phyloP scores from a whole-genome alignment of 1,139 yeast species.

The Kodamaea ohmeri region DNA sequence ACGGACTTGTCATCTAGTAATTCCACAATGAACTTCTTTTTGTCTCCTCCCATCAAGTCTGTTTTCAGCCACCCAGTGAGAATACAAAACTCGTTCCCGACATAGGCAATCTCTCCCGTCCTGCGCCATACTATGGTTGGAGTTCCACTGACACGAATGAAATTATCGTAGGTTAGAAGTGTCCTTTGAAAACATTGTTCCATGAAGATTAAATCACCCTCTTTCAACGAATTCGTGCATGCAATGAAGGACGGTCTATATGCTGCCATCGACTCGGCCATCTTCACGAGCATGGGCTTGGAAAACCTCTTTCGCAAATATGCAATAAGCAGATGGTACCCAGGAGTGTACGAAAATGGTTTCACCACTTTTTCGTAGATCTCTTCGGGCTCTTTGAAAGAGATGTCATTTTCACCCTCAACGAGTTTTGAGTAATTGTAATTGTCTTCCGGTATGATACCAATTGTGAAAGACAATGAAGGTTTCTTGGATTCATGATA shows the following conservation, averaged over 20 bases:
- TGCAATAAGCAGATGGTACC: slow-evolving; percentile 77
- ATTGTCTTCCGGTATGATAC: slow-evolving; percentile 43
- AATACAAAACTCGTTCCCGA: slow-evolving; percentile 86
- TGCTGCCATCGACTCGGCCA: slow-evolving; percentile 87
- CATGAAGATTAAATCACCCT: slow-evolving; percentile 89
- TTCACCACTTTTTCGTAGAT: slow-evolving; percentile 69
- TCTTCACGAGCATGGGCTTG: slow-evolving; percentile 66
- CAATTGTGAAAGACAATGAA: slow-evolving; percentile 54
- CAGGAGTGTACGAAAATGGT: slow-evolving; percentile 88
- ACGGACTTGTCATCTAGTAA: slow-evolving; percentile 85
- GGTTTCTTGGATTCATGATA: slow-evolving; percentile 38
- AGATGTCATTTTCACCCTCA: slow-evolving; percentile 18
- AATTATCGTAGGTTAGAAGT: slow-evolving; percentile 80
- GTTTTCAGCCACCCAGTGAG: slow-evolving; percentile 86
- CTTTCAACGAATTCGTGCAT: slow-evolving; percentile 81
- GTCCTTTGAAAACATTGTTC: slow-evolving; percentile 96
- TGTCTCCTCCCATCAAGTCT: slow-evolving; percentile 52
- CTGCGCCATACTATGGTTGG: slow-evolving; percentile 96
- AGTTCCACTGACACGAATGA: slow-evolving; percentile 81
- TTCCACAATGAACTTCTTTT: slow-evolving; percentile 78
- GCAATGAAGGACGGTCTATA: slow-evolving; percentile 93
- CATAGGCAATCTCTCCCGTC: slow-evolving; percentile 92
- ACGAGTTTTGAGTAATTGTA: slow-evolving; percentile 22
- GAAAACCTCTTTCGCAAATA: slow-evolving; percentile 73
- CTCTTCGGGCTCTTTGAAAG: slow-evolving; percentile 69